Evolutionary conservation across 2,329 filamentous ascomycete genomes (phyloP), one percentile per base, ranked within the genome.

Genomic region (Sporothrix brunneoviolacea): DNA sequence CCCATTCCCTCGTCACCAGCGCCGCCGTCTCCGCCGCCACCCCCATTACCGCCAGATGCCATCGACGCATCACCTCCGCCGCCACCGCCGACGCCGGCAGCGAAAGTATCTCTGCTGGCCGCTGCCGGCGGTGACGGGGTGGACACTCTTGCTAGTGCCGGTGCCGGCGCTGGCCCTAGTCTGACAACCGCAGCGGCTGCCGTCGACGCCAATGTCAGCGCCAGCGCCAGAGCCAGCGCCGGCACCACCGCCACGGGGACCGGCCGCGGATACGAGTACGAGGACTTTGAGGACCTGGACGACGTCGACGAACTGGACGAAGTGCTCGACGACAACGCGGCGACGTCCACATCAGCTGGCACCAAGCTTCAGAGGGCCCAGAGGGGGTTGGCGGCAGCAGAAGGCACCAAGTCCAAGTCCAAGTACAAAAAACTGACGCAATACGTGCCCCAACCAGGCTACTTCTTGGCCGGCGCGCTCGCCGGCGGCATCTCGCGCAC

Each of bases 401-500:
- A 22, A 3, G 30, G 30, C 36, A 21, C 36, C 7, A 39, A 38
- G 21, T n/a, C 8, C 18, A 49, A 36, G 46, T 22, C 35, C 22
- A 51, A 32, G 37, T 24, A 27, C 18, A 21, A 19, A 65, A 73
- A 67, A 73, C 79, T 84, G 74, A 83, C 79, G 67, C 73, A 75
- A 66, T 77, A 85, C 75, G 75, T 89, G 68, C 88, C 87, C 68
- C 80, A 89, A 82, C 78, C 86, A 95, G 93, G 93, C 79, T 98
- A 97, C 73, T 98, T 97, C 70, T 71, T 95, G 72, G 93, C 93
- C 67, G 93, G 93, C 75, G 93, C 90, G 68, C 76, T 95, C 65
- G 90, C 91, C 66, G 93, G 93, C 66, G 91, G 90, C 67, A 84
- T 96, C 62, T 97, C 91, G 65, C 85, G 93, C 65, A 97, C 93